Evolutionary conservation across 2,329 filamentous ascomycete genomes (phyloP).

Genomic region (Aspergillus jensenii): DNA sequence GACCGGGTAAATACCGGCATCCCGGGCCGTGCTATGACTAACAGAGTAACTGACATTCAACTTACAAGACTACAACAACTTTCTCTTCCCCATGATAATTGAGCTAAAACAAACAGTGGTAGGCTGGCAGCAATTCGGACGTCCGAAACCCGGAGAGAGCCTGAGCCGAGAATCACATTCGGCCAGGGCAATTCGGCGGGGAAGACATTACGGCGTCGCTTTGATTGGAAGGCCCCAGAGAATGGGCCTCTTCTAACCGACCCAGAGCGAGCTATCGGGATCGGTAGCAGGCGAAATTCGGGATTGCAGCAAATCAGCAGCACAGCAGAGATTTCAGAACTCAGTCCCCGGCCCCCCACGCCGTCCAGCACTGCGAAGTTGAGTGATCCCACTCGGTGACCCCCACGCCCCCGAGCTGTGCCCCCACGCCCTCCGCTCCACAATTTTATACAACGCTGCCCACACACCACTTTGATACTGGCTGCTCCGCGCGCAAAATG

Average conservation of each 20-base stretch:
- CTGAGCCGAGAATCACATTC: background rate
- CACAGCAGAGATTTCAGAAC: background rate
- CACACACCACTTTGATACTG: background rate
- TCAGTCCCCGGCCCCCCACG: background rate
- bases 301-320: background rate
- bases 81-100: too few relatives aligned
- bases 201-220: too few relatives aligned
- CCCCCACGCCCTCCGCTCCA: background rate
- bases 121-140: background rate
- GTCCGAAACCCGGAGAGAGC: background rate
- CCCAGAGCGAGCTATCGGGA: background rate
- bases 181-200: too few relatives aligned
- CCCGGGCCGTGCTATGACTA: too few relatives aligned
- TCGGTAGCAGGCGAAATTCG: background rate
- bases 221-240: too few relatives aligned
- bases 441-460: background rate
- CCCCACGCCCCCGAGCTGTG: background rate
- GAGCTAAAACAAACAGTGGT: too few relatives aligned
- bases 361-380: background rate
- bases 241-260: background rate
- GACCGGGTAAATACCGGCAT: too few relatives aligned
- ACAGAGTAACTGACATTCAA: too few relatives aligned
- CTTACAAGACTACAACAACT: too few relatives aligned
- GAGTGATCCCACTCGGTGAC: background rate
- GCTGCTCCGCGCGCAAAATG: background rate